These are phyloP conservation scores for Cyclostephanos tholiformis DNA, from an alignment of 108 stramenopile species.

Conservation along the genomic window DNA sequence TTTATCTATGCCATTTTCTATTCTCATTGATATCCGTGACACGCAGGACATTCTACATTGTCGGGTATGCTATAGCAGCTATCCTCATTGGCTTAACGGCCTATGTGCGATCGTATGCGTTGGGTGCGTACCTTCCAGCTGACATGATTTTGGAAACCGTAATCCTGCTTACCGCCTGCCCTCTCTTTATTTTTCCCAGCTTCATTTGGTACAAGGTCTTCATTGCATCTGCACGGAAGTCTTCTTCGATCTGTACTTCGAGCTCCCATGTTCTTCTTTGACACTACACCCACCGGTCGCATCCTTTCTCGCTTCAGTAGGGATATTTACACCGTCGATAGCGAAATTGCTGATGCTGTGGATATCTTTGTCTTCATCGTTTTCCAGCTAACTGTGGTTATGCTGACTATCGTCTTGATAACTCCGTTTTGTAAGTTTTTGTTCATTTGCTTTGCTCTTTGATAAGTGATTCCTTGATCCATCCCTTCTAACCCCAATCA, in stretches of 20 bases:
- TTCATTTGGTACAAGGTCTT: constrained; percentile 65
- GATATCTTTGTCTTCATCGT: constrained; percentile 50
- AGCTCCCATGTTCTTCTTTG: constrained; percentile 91
- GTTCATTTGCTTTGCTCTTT: neutral
- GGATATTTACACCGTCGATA: constrained; percentile 75
- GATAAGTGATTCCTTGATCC: neutral
- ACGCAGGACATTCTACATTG: constrained; percentile 38
- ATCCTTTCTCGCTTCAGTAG: constrained; percentile 84
- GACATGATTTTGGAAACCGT: neutral
- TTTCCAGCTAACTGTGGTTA: constrained; percentile 40
- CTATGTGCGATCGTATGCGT: constrained; percentile 57
- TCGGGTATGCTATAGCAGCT: constrained; percentile 42
- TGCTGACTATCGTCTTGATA: constrained; percentile 45
- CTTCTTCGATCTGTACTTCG: constrained; percentile 67
- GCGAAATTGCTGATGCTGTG: constrained; percentile 51
- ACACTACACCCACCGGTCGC: constrained; percentile 92
- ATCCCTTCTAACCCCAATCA: constrained; percentile 7
- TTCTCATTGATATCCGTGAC: neutral
- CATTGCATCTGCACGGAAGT: constrained; percentile 56
- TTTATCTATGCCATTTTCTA: neutral
- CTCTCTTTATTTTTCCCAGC: constrained; percentile 20
- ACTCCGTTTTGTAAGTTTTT: constrained; percentile 37
- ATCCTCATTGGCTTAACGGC: constrained; percentile 56
- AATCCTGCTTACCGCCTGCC: neutral
- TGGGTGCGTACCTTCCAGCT: constrained; percentile 18